Evolutionary conservation across 768 basidiomycete genomes (phyloP).

Genomic region (Mycena vitilis): DNA sequence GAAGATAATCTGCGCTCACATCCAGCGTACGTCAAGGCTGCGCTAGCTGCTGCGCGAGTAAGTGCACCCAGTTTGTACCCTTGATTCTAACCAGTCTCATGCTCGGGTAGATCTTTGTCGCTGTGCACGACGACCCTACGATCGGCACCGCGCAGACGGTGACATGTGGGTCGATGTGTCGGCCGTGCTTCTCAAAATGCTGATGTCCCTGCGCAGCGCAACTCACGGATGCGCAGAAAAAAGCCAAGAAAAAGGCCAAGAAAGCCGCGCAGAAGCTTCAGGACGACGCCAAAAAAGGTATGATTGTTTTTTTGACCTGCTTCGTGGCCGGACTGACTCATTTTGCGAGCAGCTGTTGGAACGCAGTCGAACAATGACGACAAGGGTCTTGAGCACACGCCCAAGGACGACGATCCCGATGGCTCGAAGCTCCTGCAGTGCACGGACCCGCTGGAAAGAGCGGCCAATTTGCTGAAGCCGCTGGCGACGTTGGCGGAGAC

Average conservation of each 20-base stretch:
- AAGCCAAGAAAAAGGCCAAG: conserved; percentile 89
- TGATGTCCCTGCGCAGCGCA: conserved; percentile 43
- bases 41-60: conserved; percentile 77
- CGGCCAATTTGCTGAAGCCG: conserved; percentile 76
- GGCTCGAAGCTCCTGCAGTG: conserved; percentile 76
- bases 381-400: conserved; percentile 71
- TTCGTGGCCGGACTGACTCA: neutral
- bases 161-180: conserved; percentile 32
- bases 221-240: conserved; percentile 76
- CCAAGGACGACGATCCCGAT: conserved; percentile 87
- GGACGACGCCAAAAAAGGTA: conserved; percentile 82
- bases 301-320: conserved; percentile 18
- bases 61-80: conserved; percentile 14
- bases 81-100: neutral
- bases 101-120: conserved; percentile 73
- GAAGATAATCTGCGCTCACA: conserved; percentile 85
- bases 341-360: conserved; percentile 45
- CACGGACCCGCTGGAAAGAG: conserved; percentile 78
- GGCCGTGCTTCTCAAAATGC: neutral
- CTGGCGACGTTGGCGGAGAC: conserved; percentile 63
- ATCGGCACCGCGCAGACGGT: conserved; percentile 58
- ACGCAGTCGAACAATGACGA: conserved; percentile 64
- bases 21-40: conserved; percentile 79
- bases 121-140: conserved; percentile 77
- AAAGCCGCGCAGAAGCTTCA: conserved; percentile 76